Base-by-base conservation (phyloP, 768 basidiomycete genomes). In the Russula lepida region DNA sequence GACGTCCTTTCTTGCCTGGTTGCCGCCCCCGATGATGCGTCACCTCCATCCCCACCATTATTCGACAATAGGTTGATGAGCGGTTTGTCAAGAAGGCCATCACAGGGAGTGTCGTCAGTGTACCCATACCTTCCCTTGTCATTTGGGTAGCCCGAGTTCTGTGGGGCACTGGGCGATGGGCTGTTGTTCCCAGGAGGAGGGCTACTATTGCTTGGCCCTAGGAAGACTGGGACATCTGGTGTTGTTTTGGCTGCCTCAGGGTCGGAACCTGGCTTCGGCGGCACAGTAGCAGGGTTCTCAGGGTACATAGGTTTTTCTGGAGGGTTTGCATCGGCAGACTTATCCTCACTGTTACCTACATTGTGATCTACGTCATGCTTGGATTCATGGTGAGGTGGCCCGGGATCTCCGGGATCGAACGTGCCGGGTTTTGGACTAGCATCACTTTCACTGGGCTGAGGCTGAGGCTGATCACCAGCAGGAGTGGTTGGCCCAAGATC, bases 41-140 rank as follows among this genome's bases (percentile, higher is more conserved):
- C 51, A 13, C 70, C 70, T n/a, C 68, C 70, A 13, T 62, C 64
- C 17, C 70, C 70, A 43, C 68, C 63, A 32, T 74, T 74, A 65
- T 70, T 70, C 39, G 73, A 72, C 64, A 70, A 60, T 54, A 72
- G 43, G 59, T 72, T 71, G 63, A 74, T 64, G 52, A 74, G 28
- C 15, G 67, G 63, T 44, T 17, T 47, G 17, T 44, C 56, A 43
- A 32, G 33, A 30, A 25, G 11, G 35, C 13, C 48, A 35, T 21
- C 64, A n/a, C 62, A 63, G 15, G 25, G 8, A 39, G 23, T 17
- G 11, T 56, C 27, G 19, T 47, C 17, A 3, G 9, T 9, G 43
- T 52, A 37, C 33, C 6, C 28, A 28, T 50, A 11, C 15, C 11
- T 35, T 37, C 32, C 55, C 19, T 54, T 47, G 19, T 63, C 53